These are phyloP conservation scores for Erythrophleum ivorense DNA, from an alignment of 331 rosid species.

Conservation along the genomic window DNA sequence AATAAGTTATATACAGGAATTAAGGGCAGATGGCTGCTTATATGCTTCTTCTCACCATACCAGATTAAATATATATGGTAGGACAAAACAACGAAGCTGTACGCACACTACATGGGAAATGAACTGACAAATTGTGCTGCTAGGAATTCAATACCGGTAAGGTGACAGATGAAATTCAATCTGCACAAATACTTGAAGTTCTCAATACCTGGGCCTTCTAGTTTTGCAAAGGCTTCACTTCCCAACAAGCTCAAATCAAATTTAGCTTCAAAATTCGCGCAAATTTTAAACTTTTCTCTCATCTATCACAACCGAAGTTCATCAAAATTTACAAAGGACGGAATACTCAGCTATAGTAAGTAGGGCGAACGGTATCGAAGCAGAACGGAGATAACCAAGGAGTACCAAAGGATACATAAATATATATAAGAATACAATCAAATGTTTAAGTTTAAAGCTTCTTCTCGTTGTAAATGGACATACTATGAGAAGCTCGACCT, in stretches of 20 bases:
- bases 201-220: not conserved
- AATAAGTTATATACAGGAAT: not conserved
- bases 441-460: not conserved
- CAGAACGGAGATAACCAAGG: not conserved
- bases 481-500: not conserved
- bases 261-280: not conserved
- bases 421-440: not conserved
- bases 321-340: not conserved
- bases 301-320: not conserved
- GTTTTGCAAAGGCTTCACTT: not conserved
- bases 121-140: not conserved
- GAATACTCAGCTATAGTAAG: not conserved
- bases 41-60: too few species aligned
- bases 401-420: not conserved
- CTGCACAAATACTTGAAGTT: conserved; percentile 10
- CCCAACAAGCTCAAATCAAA: not conserved
- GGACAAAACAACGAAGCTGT: not conserved
- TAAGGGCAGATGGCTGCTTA: not conserved
- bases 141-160: not conserved
- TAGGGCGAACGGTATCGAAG: not conserved
- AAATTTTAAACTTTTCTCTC: not conserved
- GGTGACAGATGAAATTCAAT: conserved; percentile 20
- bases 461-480: not conserved
- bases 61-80: too few species aligned
- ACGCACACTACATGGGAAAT: not conserved